These are phyloP conservation scores for Fusarium coicis DNA, from an alignment of 2,329 filamentous ascomycete genomes.

Conservation along the genomic window DNA sequence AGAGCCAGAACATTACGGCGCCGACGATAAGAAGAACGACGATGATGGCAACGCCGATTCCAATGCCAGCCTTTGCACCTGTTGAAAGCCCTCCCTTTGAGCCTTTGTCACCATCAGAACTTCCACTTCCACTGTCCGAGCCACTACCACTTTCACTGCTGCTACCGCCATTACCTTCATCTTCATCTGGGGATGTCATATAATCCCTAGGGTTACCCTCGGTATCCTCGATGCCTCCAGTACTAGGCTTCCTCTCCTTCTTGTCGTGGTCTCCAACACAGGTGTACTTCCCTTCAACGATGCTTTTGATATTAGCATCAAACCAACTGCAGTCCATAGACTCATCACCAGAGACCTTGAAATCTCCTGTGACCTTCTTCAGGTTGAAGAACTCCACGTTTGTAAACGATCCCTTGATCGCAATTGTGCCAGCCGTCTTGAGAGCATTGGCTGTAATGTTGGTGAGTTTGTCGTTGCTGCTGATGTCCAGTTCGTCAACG, in stretches of 20 bases:
- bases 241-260: constrained; percentile 42
- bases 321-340: constrained; percentile 48
- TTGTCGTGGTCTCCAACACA: constrained; percentile 42
- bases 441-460: constrained; percentile 46
- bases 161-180: neutral
- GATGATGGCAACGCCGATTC: constrained; percentile 27
- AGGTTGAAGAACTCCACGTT: constrained; percentile 45
- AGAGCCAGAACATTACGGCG: constrained; percentile 34
- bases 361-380: constrained; percentile 43
- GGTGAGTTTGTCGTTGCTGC: constrained; percentile 38
- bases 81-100: constrained; percentile 36
- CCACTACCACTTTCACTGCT: neutral
- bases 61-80: constrained; percentile 41
- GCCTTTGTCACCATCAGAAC: neutral
- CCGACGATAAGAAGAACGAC: constrained; percentile 15
- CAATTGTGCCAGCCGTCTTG: constrained; percentile 40
- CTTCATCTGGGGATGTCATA: constrained; percentile 28
- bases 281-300: constrained; percentile 40
- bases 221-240: constrained; percentile 43
- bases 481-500: constrained; percentile 37
- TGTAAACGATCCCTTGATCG: constrained; percentile 38
- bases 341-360: constrained; percentile 39
- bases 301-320: constrained; percentile 42
- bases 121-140: constrained; percentile 1
- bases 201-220: constrained; percentile 43